A percentile compares a stretch with the other conserved stretches of the same genome.
Conservation (phyloP, 1,284 basidiomycete species). For the Phlebopus sp. region DNA sequence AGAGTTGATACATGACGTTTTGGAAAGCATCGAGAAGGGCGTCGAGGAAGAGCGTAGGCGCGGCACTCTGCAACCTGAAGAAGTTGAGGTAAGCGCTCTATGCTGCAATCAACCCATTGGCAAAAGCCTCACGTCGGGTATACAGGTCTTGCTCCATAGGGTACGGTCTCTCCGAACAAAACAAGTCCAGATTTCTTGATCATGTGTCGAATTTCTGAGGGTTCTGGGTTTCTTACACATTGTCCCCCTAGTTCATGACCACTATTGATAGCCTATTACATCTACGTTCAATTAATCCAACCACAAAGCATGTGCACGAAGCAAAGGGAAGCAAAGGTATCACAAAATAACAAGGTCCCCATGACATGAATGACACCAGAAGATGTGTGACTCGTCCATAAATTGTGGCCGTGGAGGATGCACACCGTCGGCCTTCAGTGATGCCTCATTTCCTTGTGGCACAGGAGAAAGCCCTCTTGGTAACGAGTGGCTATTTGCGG, state of each 20-base stretch:
- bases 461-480: constrained; percentile 57
- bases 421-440: constrained; percentile 8
- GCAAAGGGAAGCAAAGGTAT: constrained; percentile 23
- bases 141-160: constrained; percentile 60
- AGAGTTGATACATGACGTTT: constrained; percentile 67
- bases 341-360: constrained; percentile 77
- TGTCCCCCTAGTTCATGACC: not conserved
- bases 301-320: constrained; percentile 7
- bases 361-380: constrained; percentile 79
- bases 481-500: constrained; percentile 31
- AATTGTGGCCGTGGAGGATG: constrained; percentile 56
- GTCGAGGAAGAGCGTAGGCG: constrained; percentile 62
- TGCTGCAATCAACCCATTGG: not conserved
- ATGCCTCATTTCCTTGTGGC: constrained; percentile 17
- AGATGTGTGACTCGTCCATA: constrained; percentile 78
- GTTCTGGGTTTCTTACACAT: constrained; percentile 1
- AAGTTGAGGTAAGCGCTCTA: constrained; percentile 57
- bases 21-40: constrained; percentile 75
- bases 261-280: constrained; percentile 11
- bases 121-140: constrained; percentile 9
- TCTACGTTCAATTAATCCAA: constrained; percentile 20
- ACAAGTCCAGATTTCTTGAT: too few relatives aligned
- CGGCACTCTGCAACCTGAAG: constrained; percentile 61
- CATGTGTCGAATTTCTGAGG: not conserved
- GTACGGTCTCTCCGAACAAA: constrained; percentile 58